Base-by-base conservation (phyloP, 2,329 filamentous ascomycete species). In the Fusarium succisae region DNA sequence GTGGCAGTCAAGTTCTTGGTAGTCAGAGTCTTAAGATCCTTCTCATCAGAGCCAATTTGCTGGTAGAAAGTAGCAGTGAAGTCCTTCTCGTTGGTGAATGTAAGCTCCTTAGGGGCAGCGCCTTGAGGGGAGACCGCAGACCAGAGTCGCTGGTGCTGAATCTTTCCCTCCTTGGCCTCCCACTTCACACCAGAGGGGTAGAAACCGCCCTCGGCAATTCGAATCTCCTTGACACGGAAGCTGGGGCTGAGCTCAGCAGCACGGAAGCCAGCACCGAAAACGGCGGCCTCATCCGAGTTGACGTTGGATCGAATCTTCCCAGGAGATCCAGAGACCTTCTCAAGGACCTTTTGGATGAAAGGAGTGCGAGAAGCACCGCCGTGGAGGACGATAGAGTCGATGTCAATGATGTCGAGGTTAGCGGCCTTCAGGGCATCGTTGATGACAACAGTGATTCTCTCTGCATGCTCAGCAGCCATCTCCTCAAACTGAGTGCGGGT, bases 211-310 rank as follows among this genome's bases (percentile, higher is more conserved):
- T 99, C 96, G n/a, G 87, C 88, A 58, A 93, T 90, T 67, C 93
- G 89, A 75, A 99, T 99, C 80, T 98, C 96, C 88, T 98, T 99
- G 80, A 99, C 96, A 70, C 95, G 92, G 91, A 99, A 99, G 81
- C 93, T 96, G 45, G 96, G 95, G 84, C 94, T 98, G 66, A 99
- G 88, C 77, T 94, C 91, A 59, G 96, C 96, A 57, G 94, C 96
- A 80, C 95, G 94, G 88, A 99, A 98, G 35, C 93, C 95, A 63
- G 96, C 96, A 77, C 96, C 96, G 82, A 98, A 97, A 15, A 97
- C 96, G 57, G 96, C 96, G 30, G 96, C 93, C 84, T 99, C 96
- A 79, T 99, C 96, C 17, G 96, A 93, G 84, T 99, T 99, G 80
- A 99, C 96, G 78, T 97, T 99, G 79, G 92, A 93, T 74, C 95